phyloP scores from a whole-genome alignment of 768 basidiomycete species.

The Tricholoma saponaceum region DNA sequence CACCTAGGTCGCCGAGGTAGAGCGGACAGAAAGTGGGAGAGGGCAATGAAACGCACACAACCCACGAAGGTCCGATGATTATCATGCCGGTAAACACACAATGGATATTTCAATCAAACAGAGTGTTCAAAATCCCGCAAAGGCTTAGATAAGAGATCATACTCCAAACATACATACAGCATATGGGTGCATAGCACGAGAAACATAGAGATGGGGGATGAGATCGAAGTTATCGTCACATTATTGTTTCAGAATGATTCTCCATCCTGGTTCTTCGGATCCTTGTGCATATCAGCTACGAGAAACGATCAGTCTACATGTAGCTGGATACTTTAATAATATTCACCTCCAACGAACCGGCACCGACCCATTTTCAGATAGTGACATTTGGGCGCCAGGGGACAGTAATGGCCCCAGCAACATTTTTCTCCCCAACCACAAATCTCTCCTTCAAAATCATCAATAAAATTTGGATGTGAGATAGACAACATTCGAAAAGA shows the following conservation, averaged over 20 bases:
- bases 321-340: background rate
- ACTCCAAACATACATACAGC: background rate
- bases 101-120: too few relatives aligned
- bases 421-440: slow-evolving; percentile 61
- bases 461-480: slow-evolving; percentile 7
- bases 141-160: too few relatives aligned
- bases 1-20: too few relatives aligned
- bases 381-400: slow-evolving; percentile 35
- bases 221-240: background rate
- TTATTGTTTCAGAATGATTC: slow-evolving; percentile 3
- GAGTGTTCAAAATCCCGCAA: too few relatives aligned
- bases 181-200: background rate
- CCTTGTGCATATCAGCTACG: slow-evolving; percentile 39
- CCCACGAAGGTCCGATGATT: too few relatives aligned
- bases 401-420: slow-evolving; percentile 51
- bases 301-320: slow-evolving; percentile 14
- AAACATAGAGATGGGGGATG: too few relatives aligned
- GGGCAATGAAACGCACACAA: too few relatives aligned
- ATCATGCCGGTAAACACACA: too few relatives aligned
- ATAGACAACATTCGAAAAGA: background rate
- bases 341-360: slow-evolving; percentile 57
- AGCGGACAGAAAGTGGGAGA: too few relatives aligned
- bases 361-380: slow-evolving; percentile 53
- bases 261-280: slow-evolving; percentile 18
- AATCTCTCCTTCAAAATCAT: slow-evolving; percentile 37